These are phyloP conservation scores for Spinacia oleracea DNA, from an alignment of 179 eudicot species.

Conservation along the genomic window DNA sequence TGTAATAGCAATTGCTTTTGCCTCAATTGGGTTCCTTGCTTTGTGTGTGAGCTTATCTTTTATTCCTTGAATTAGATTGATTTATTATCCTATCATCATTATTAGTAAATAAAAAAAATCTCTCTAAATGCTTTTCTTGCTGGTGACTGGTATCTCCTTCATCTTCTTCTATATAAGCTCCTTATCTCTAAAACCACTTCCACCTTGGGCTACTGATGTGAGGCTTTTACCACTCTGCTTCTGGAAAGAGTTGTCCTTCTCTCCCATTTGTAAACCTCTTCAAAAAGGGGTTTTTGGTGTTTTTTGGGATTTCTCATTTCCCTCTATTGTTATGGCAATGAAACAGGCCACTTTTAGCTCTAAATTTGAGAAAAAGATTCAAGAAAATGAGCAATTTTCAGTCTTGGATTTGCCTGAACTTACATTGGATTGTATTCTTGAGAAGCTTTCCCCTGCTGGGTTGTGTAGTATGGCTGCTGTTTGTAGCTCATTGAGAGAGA, in stretches of 20 bases:
- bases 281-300: conserved; percentile 30
- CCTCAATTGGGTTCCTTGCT: conserved; percentile 25
- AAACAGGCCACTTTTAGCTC: conserved; percentile 39
- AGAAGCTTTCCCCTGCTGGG: conserved; percentile 75
- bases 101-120: neutral
- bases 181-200: conserved; percentile 66
- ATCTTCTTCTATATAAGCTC: conserved; percentile 63
- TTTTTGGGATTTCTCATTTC: conserved; percentile 20
- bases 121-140: conserved; percentile 70
- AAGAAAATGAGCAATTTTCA: conserved; percentile 37
- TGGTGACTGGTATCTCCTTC: conserved; percentile 70
- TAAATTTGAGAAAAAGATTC: conserved; percentile 37
- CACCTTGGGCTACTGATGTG: conserved; percentile 74
- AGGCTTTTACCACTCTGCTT: conserved; percentile 57
- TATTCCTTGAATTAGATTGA: conserved; percentile 24
- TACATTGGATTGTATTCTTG: conserved; percentile 81
- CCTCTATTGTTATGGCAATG: conserved; percentile 34
- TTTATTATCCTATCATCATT: conserved; percentile 8
- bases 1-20: conserved; percentile 10
- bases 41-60: conserved; percentile 21
- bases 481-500: conserved; percentile 60
- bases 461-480: conserved; percentile 75
- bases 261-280: conserved; percentile 31
- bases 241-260: conserved; percentile 58
- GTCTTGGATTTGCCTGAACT: conserved; percentile 87